Evolutionary conservation across 805 yeast genomes (phyloP).

Genomic region (Starmerella sp.): DNA sequence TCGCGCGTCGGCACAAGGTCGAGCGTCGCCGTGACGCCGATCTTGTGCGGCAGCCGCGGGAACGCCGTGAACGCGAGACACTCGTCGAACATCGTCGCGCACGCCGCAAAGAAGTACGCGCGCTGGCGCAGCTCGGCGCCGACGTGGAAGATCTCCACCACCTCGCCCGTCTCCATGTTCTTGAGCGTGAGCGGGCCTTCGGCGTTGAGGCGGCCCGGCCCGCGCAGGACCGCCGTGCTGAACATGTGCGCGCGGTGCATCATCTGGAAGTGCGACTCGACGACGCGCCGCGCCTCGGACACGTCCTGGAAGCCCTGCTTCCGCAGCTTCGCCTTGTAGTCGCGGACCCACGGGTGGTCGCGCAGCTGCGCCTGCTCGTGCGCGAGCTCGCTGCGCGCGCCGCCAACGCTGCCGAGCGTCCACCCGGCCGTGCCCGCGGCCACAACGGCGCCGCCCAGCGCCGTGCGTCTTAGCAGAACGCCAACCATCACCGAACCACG

Average conservation of each 20-base stretch:
- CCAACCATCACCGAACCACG: too few relatives aligned
- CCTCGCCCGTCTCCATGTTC: conserved; percentile 9
- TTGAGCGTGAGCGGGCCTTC: conserved; percentile 12
- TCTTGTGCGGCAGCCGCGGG: conserved; percentile 54
- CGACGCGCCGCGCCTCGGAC: background rate
- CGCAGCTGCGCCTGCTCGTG: conserved; percentile 3
- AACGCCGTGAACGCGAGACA: conserved; percentile 62
- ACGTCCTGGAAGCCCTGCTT: conserved; percentile 2
- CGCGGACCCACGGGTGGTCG: conserved; percentile 5
- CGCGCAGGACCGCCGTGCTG: conserved; percentile 8
- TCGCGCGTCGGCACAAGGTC: conserved; percentile 35
- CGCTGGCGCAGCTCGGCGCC: conserved; percentile 27
- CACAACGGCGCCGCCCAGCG: background rate
- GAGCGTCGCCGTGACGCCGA: conserved; percentile 78
- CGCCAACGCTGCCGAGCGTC: background rate
- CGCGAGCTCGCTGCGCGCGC: background rate
- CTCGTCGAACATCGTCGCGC: conserved; percentile 74
- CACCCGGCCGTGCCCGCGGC: conserved; percentile 2
- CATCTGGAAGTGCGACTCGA: conserved; percentile 1
- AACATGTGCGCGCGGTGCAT: conserved; percentile 17
- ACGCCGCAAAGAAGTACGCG: conserved; percentile 65
- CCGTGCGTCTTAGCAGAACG: background rate
- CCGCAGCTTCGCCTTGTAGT: background rate
- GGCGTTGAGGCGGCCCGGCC: conserved; percentile 1
- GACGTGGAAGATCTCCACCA: conserved; percentile 8